Percentiles rank a stretch among this genome's conserved stretches.
These are phyloP conservation scores for Gaertneriomyces semiglobifer DNA, from an alignment of 192 early-diverging fungal species.

Conservation along the genomic window DNA sequence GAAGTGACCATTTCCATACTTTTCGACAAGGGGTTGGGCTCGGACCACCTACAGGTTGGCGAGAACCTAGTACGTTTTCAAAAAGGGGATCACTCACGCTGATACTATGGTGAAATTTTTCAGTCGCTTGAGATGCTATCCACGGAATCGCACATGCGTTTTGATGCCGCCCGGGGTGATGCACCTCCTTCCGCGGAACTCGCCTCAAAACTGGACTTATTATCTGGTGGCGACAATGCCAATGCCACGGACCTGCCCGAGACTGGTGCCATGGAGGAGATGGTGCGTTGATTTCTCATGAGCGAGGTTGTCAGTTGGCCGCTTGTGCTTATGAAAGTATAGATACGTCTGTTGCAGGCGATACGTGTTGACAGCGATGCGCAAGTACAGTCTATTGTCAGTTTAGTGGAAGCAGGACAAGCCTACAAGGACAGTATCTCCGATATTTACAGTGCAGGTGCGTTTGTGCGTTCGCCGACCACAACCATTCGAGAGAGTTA, in stretches of 20 bases:
- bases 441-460: background rate
- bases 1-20: background rate
- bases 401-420: background rate
- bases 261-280: background rate
- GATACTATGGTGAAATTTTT: background rate
- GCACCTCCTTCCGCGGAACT: background rate
- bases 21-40: background rate
- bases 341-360: slow-evolving; percentile 2
- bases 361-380: background rate
- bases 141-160: slow-evolving; percentile 7
- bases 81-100: background rate
- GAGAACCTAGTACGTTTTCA: background rate
- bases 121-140: slow-evolving; percentile 2
- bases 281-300: background rate
- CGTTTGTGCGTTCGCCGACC: background rate
- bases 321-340: background rate
- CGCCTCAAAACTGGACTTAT: background rate
- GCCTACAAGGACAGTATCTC: background rate
- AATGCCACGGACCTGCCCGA: background rate
- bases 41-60: slow-evolving; percentile 4
- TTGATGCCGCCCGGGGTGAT: background rate
- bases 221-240: background rate
- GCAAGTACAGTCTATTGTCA: background rate
- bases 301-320: background rate
- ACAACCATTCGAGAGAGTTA: background rate